Conservation (phyloP, 768 basidiomycete species). For the Tricholoma sp. region DNA sequence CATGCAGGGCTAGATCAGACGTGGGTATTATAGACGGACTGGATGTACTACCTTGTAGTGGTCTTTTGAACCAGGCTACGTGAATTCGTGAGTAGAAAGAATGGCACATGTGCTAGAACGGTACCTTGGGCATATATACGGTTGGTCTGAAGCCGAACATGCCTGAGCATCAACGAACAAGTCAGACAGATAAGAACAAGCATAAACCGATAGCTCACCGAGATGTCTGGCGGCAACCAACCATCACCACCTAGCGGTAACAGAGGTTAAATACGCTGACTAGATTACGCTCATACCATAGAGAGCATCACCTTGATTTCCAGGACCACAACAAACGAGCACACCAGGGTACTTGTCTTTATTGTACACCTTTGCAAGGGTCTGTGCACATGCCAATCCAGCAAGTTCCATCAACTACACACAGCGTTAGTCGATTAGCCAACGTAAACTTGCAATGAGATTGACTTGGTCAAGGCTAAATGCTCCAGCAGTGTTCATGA, state of each 20-base stretch:
- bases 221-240: slow-evolving; percentile 95
- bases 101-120: neutral
- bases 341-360: slow-evolving; percentile 67
- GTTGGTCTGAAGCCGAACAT: slow-evolving; percentile 91
- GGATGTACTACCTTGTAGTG: slow-evolving; percentile 67
- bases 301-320: slow-evolving; percentile 70
- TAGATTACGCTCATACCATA: neutral
- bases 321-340: slow-evolving; percentile 95
- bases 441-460: neutral
- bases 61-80: slow-evolving; percentile 85
- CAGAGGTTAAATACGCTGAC: neutral
- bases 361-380: slow-evolving; percentile 72
- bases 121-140: slow-evolving; percentile 91
- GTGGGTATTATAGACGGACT: neutral
- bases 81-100: neutral
- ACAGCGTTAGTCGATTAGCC: neutral
- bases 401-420: slow-evolving; percentile 91
- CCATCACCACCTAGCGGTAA: slow-evolving; percentile 75
- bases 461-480: slow-evolving; percentile 90
- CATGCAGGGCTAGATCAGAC: neutral
- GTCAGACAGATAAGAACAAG: neutral
- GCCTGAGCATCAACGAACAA: slow-evolving; percentile 35
- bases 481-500: slow-evolving; percentile 84
- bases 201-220: slow-evolving; percentile 38
- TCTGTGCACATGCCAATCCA: slow-evolving; percentile 89